Conservation (phyloP, 345 rosid genomes). For the Bruguiera parviflora region DNA sequence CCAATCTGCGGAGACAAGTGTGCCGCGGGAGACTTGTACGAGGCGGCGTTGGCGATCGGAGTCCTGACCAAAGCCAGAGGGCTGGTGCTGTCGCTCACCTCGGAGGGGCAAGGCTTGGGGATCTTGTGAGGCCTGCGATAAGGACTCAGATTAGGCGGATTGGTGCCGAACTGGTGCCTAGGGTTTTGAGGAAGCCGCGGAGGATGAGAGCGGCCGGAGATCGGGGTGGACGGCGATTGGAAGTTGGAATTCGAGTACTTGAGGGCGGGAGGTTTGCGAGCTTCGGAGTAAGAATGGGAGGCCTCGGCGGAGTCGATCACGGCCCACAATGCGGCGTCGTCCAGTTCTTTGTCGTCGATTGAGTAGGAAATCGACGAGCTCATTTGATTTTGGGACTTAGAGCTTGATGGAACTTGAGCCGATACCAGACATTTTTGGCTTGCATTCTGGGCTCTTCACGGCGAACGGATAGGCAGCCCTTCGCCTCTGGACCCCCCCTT, state of each 20-base stretch:
- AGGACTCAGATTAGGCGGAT: constrained; percentile 29
- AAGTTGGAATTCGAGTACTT: constrained; percentile 38
- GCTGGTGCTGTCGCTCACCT: constrained; percentile 44
- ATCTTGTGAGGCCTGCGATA: constrained; percentile 50
- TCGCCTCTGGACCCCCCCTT: too few relatives aligned
- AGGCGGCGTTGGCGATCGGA: constrained; percentile 17
- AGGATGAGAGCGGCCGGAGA: constrained; percentile 46
- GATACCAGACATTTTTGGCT: too few relatives aligned
- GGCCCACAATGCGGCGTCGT: constrained; percentile 94
- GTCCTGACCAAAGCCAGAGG: constrained; percentile 55
- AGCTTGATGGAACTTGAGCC: too few relatives aligned
- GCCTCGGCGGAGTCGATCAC: constrained; percentile 90
- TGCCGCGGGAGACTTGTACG: constrained; percentile 53
- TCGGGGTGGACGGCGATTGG: constrained; percentile 47
- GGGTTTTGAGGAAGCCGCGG: constrained; percentile 29
- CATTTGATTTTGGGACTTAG: constrained; percentile 5
- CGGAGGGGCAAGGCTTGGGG: constrained; percentile 46
- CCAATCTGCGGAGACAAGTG: constrained; percentile 71
- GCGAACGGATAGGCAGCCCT: too few relatives aligned
- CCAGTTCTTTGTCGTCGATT: constrained; percentile 83
- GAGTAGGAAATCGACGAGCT: constrained; percentile 20
- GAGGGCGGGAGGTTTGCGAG: constrained; percentile 55
- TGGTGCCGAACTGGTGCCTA: constrained; percentile 19
- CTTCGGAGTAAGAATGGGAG: constrained; percentile 50
- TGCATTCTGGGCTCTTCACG: too few relatives aligned